Conservation (phyloP, 2,329 filamentous ascomycete genomes). For the Coniella vitis region DNA sequence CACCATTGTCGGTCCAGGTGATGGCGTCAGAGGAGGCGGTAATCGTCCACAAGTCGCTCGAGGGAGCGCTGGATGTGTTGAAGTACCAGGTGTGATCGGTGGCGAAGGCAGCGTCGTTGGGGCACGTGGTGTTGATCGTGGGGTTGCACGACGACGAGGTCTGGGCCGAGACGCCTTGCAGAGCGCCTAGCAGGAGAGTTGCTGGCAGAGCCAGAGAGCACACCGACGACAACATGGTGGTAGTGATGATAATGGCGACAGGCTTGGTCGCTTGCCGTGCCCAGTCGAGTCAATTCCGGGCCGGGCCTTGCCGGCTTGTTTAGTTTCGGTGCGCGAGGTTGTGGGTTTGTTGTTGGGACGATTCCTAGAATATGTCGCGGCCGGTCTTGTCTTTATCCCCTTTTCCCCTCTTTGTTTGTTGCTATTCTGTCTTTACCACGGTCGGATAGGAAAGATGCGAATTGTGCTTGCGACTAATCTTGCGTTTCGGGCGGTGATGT, state of each 20-base stretch:
- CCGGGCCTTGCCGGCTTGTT: not conserved
- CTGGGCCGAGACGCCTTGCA: constrained; percentile 55
- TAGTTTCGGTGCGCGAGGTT: not conserved
- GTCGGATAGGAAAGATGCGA: too few species aligned
- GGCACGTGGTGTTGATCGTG: constrained; percentile 57
- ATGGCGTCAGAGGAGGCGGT: constrained; percentile 61
- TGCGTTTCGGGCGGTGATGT: too few species aligned
- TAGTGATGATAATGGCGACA: not conserved
- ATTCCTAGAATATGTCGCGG: not conserved
- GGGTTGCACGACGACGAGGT: constrained; percentile 76
- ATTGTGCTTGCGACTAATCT: too few species aligned
- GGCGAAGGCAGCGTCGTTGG: constrained; percentile 64
- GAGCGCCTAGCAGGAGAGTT: constrained; percentile 33
- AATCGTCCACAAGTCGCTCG: constrained; percentile 58
- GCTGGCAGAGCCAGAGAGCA: constrained; percentile 25
- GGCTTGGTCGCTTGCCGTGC: not conserved
- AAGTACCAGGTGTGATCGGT: constrained; percentile 57
- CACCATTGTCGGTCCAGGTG: constrained; percentile 55
- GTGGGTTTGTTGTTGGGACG: not conserved
- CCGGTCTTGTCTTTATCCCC: too few species aligned
- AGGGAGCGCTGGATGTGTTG: constrained; percentile 46
- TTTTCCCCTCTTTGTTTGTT: too few species aligned
- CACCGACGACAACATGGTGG: constrained; percentile 20
- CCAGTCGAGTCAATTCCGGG: not conserved
- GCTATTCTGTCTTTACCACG: too few species aligned